These are phyloP conservation scores for Paramecium caudatum DNA, from an alignment of 73 alveolate species.

Conservation along the genomic window DNA sequence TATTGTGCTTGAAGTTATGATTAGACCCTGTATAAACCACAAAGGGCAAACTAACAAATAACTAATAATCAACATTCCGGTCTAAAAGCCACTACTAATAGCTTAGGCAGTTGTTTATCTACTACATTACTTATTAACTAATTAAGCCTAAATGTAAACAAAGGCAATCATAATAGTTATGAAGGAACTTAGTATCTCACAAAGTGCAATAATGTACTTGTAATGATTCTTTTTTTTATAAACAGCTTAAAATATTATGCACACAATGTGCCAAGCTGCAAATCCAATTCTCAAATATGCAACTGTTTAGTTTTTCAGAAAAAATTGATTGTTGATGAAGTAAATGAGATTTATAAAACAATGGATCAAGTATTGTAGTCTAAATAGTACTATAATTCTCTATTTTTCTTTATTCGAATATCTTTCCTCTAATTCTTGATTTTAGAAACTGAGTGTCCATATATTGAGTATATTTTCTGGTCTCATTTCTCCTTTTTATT, in stretches of 20 bases:
- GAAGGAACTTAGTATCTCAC: background rate
- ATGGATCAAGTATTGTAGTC: conserved; percentile 16
- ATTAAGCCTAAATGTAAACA: background rate
- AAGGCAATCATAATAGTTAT: background rate
- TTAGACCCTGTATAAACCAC: background rate
- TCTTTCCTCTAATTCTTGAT: background rate
- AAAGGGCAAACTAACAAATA: conserved; percentile 23
- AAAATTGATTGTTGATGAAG: conserved; percentile 22
- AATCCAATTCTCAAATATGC: conserved; percentile 50
- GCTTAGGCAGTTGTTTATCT: background rate
- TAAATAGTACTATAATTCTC: background rate
- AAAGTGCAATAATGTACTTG: background rate
- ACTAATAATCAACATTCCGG: background rate
- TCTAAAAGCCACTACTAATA: conserved; percentile 9
- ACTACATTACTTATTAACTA: background rate
- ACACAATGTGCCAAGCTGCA: conserved; percentile 15
- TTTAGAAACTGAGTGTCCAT: conserved; percentile 2
- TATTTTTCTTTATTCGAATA: conserved; percentile 31
- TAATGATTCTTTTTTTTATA: background rate
- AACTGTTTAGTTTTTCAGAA: background rate
- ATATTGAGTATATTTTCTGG: conserved; percentile 23
- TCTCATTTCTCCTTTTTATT: background rate
- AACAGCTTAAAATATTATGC: background rate
- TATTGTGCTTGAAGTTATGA: background rate
- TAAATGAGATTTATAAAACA: background rate